Evolutionary conservation across 2,329 filamentous ascomycete genomes (phyloP), one percentile per base, ranked within the genome.

Genomic region (Penicillium glabrum): DNA sequence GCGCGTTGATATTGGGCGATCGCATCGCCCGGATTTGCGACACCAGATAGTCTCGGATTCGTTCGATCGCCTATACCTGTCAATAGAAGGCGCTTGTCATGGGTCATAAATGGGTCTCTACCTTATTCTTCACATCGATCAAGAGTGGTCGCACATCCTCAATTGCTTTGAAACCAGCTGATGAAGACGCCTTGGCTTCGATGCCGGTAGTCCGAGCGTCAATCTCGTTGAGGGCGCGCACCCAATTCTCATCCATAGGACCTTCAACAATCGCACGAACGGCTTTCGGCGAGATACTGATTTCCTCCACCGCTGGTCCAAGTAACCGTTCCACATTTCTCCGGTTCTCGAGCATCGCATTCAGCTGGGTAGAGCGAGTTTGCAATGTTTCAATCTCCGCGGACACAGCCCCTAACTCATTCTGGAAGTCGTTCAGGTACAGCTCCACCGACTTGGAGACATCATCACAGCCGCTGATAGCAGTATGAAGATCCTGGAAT

Each of bases 351-450:
- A 99, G 80, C 67, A 92, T 88, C 35, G 90, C 86, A 66, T 91
- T 97, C 57, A 99, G 77, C 8, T 89, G 86, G 11, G 88, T 84
- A 0, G 95, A 99, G 46, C 95, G 86, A 51, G 89, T 87, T 76
- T 99, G 95, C 41, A 99, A 78, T 2, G 88, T 92, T 75, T 99
- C 95, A 51, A 99, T 99, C 72, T 99, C 95, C 7, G 92, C 89
- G 1, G 95, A 97, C 13, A 99, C 95, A 14, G 87, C 85, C 9
- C 91, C 93, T 11, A 99, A 84, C 73, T 99, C 96, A 58, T 92
- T 90, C 71, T 96, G 92, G 71, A 99, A 99, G 72, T 88, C 93
- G 37, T 90, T 90, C 52, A 99, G 82, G 72, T 97, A 98, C 31
- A 86, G 87, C 77, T 99, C 93, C 53, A 99, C 95, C 0, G 93